These are phyloP conservation scores for Tirmania nivea DNA, from an alignment of 495 filamentous ascomycete species.

Conservation along the genomic window DNA sequence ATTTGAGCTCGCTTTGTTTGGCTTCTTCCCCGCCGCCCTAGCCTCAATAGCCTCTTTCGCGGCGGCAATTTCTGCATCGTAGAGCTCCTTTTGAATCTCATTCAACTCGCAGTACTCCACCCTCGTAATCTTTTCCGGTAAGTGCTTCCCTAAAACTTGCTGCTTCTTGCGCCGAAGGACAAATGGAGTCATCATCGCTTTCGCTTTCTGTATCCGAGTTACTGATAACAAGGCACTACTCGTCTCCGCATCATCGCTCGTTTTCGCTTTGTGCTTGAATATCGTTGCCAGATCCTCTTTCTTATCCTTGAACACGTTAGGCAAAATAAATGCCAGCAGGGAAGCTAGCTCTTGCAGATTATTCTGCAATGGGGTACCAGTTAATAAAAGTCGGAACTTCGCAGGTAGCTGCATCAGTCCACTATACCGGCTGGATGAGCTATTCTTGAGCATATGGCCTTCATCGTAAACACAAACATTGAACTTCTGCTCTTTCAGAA, in stretches of 20 bases:
- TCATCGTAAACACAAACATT: slow-evolving; percentile 67
- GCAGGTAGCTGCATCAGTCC: slow-evolving; percentile 57
- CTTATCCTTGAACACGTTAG: slow-evolving; percentile 50
- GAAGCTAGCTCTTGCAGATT: slow-evolving; percentile 81
- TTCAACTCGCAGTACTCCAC: slow-evolving; percentile 67
- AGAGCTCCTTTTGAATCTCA: slow-evolving; percentile 42
- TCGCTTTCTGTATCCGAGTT: slow-evolving; percentile 64
- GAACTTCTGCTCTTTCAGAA: slow-evolving; percentile 40
- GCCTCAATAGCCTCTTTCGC: slow-evolving; percentile 34
- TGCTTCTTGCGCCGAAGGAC: slow-evolving; percentile 83
- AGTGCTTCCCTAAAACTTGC: slow-evolving; percentile 58
- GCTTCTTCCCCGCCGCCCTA: slow-evolving; percentile 34
- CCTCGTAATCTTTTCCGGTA: slow-evolving; percentile 58
- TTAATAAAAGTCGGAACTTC: slow-evolving; percentile 62
- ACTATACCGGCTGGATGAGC: slow-evolving; percentile 55
- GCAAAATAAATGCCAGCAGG: slow-evolving; percentile 77
- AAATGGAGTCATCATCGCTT: slow-evolving; percentile 86
- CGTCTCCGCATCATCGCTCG: slow-evolving; percentile 43
- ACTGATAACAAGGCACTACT: slow-evolving; percentile 57
- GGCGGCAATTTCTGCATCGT: slow-evolving; percentile 36
- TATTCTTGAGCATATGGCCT: slow-evolving; percentile 78
- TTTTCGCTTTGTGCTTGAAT: slow-evolving; percentile 79
- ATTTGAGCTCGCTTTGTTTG: slow-evolving; percentile 38
- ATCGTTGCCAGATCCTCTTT: slow-evolving; percentile 56
- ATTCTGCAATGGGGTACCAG: slow-evolving; percentile 88